Base-by-base conservation (phyloP, 2,329 filamentous ascomycete genomes). In the Pseudocercospora eumusae region DNA sequence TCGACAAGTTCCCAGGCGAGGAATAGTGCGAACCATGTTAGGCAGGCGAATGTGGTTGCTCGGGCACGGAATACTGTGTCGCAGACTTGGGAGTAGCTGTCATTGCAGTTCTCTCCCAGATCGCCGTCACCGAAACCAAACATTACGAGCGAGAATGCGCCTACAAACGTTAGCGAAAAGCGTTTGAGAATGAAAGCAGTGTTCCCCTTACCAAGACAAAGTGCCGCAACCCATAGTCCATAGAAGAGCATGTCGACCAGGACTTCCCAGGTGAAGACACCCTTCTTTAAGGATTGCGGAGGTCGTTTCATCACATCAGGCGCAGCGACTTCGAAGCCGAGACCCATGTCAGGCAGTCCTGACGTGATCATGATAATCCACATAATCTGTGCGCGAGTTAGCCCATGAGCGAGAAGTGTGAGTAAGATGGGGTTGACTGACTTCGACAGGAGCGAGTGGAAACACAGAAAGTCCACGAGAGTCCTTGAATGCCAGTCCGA, bases 351-450 rank as follows among this genome's bases (percentile, higher is more conserved):
- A 1, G 91, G 91, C 75, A 93, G 86, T 2, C 88, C 90, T 31
- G 90, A 93, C 0, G 91, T 96, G 59, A 93, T 84, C 88, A 96
- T 92, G 76, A 95, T 96, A 74, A 96, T 90, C 91, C 62, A 96
- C 28, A 31, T 31, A 31, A 31, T 31, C 28, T 28, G 27, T 28
- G 27, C 27, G 27, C 27, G 9, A 28, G 8, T 28, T 28, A 28
- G 27, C 27, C 27, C 2, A 2, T 28, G 27, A 8, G 4, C 4
- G 8, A 28, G 27, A 28, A 7, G 2, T 28, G 27, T 8, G 9
- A 5, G 7, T 8, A 5, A 28, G 9, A 8, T 8, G 7, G 8
- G 27, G 4, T 28, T 5, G 27, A 7, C 4, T 84, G 64, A 96
- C 93, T 70, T 96, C 88, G 7, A 96, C 86, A 0, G 92, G 91